Evolutionary conservation across 306 rosid genomes (phyloP).

Genomic region (Corylus heterophylla): DNA sequence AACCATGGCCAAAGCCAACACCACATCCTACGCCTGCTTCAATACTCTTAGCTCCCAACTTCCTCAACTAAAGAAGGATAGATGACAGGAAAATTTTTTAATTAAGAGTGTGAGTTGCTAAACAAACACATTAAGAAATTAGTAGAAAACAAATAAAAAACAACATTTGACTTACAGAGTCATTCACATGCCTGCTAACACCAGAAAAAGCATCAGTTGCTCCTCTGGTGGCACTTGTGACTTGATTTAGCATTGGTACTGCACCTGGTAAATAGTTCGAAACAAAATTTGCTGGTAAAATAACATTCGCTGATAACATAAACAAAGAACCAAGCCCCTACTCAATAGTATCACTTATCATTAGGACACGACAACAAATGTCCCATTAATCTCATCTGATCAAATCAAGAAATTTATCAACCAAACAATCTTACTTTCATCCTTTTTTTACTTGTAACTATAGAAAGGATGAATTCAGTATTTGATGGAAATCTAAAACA

Average conservation of each 20-base stretch:
- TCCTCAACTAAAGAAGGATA: slow-evolving; percentile 58
- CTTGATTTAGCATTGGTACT: slow-evolving; percentile 78
- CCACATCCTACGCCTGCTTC: slow-evolving; percentile 96
- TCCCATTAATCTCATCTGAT: not conserved
- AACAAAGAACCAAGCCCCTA: slow-evolving; percentile 1
- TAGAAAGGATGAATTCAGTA: not conserved
- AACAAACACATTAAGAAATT: not conserved
- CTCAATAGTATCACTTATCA: not conserved
- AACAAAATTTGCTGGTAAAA: slow-evolving; percentile 6
- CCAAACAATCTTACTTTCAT: not conserved
- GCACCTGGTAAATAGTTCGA: slow-evolving; percentile 56
- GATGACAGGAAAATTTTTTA: slow-evolving; percentile 8
- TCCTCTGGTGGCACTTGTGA: slow-evolving; percentile 95
- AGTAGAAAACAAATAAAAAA: not conserved
- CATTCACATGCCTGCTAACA: slow-evolving; percentile 71
- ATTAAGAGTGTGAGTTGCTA: not conserved
- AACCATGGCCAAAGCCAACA: slow-evolving; percentile 97
- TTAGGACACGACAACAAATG: not conserved
- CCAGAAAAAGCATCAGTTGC: slow-evolving; percentile 96
- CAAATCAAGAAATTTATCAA: not conserved
- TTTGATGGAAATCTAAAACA: not conserved
- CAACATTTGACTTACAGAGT: slow-evolving; percentile 54
- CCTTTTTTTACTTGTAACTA: not conserved
- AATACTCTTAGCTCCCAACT: slow-evolving; percentile 78
- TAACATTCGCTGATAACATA: slow-evolving; percentile 1